phyloP scores from a whole-genome alignment of 768 basidiomycete species.

The Tricholoma sp. region DNA sequence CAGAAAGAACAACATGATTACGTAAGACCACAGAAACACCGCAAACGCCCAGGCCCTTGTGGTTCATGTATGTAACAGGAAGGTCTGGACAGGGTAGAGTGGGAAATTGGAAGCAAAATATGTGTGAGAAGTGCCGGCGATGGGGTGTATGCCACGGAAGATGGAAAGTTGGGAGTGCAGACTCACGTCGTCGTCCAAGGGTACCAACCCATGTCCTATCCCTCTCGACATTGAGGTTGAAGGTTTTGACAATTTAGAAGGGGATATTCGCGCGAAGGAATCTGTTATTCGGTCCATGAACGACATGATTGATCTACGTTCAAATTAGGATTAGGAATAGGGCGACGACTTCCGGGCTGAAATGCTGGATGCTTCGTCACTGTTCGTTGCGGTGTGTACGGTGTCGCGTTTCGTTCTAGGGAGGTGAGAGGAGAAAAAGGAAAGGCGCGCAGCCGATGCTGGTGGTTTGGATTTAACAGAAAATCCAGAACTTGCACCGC shows the following conservation, averaged over 20 bases:
- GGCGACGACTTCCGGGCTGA: background rate
- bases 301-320: conserved; percentile 34
- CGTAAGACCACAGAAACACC: conserved; percentile 28
- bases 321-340: background rate
- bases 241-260: conserved; percentile 35
- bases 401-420: background rate
- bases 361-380: background rate
- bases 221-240: conserved; percentile 45
- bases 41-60: background rate
- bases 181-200: conserved; percentile 73
- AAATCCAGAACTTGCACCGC: background rate
- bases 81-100: conserved; percentile 3
- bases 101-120: conserved; percentile 6
- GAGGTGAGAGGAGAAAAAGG: background rate
- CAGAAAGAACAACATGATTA: conserved; percentile 41
- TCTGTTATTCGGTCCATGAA: conserved; percentile 55
- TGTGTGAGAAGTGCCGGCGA: background rate
- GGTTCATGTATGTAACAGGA: conserved; percentile 2
- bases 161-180: background rate
- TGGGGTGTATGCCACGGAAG: background rate
- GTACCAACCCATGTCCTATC: conserved; percentile 57
- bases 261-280: conserved; percentile 40
- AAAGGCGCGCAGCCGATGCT: background rate
- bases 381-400: background rate
- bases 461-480: background rate